These are phyloP conservation scores for Dictyostelium citrinum DNA, from an alignment of 78 protist genomes.

Conservation along the genomic window DNA sequence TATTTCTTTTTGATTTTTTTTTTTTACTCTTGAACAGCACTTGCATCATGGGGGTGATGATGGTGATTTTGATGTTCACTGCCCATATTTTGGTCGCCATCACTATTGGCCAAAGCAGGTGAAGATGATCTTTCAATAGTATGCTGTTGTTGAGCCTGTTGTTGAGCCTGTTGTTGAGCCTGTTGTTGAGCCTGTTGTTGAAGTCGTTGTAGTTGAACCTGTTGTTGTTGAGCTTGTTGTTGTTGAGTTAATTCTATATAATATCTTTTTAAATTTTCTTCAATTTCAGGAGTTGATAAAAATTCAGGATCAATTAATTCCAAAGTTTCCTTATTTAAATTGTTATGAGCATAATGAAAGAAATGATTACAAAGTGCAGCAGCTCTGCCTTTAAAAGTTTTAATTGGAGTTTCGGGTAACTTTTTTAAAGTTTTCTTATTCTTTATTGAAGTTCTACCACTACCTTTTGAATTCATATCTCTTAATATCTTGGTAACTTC, in stretches of 20 bases:
- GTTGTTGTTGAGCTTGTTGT: not conserved
- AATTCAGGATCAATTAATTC: conserved; percentile 44
- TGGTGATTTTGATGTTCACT: not conserved
- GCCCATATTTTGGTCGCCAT: not conserved
- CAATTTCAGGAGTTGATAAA: not conserved
- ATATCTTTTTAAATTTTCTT: not conserved
- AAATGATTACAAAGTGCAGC: conserved; percentile 27
- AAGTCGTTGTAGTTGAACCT: not conserved
- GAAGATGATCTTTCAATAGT: not conserved
- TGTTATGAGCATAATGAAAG: conserved; percentile 40
- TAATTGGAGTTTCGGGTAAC: conserved; percentile 33
- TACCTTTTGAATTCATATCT: conserved; percentile 43
- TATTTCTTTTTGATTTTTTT: not conserved
- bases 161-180: not conserved
- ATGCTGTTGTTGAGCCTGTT: not conserved
- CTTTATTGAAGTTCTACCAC: conserved; percentile 60
- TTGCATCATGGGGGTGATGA: not conserved
- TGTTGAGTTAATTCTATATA: not conserved
- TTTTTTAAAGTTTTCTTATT: conserved; percentile 22
- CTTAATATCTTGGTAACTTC: conserved; percentile 24
- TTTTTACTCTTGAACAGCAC: not conserved
- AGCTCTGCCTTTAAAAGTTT: conserved; percentile 53
- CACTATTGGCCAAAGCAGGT: not conserved
- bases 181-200: not conserved
- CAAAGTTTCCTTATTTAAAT: conserved; percentile 36